A percentile compares a stretch with the other conserved stretches of the same genome.
These are phyloP conservation scores for Orychophragmus violaceus DNA, from an alignment of 345 rosid genomes.

Conservation along the genomic window DNA sequence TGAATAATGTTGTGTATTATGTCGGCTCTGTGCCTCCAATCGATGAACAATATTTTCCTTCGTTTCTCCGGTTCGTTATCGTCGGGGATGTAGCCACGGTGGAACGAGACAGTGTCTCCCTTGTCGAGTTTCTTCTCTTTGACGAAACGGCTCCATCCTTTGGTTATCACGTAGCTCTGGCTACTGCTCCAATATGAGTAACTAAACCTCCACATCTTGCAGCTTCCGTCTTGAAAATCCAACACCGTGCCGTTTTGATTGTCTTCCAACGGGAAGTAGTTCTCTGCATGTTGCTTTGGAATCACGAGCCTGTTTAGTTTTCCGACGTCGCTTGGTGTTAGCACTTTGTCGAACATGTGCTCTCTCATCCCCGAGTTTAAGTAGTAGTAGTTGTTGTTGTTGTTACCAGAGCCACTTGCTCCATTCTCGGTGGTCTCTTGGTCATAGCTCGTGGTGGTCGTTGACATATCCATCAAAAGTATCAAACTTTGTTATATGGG, in stretches of 20 bases:
- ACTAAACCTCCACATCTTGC: conserved; percentile 75
- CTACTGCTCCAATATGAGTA: conserved; percentile 95
- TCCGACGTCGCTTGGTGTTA: conserved; percentile 82
- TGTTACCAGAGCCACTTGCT: conserved; percentile 14
- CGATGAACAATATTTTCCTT: conserved; percentile 48
- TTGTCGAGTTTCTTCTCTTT: conserved; percentile 81
- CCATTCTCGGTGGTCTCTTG: conserved; percentile 22
- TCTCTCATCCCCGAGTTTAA: conserved; percentile 36
- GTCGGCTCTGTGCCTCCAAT: conserved; percentile 66
- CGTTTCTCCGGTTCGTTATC: conserved; percentile 41
- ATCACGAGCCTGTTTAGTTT: conserved; percentile 74
- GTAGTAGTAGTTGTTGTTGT: conserved; percentile 23
- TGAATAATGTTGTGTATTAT: conserved; percentile 19
- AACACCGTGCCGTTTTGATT: conserved; percentile 60
- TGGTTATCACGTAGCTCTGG: conserved; percentile 97
- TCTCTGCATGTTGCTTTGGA: conserved; percentile 82
- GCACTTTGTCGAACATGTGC: conserved; percentile 73
- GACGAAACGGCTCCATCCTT: conserved; percentile 96
- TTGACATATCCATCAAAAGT: conserved; percentile 39
- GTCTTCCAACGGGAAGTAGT: conserved; percentile 47
- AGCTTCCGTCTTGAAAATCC: conserved; percentile 72
- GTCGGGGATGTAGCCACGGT: conserved; percentile 51
- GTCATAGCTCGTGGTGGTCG: conserved; percentile 36
- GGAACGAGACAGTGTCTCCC: conserved; percentile 83
- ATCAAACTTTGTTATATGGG: conserved; percentile 13